phyloP scores from a whole-genome alignment of 2,329 filamentous ascomycete species.

The Fusarium sp. region DNA sequence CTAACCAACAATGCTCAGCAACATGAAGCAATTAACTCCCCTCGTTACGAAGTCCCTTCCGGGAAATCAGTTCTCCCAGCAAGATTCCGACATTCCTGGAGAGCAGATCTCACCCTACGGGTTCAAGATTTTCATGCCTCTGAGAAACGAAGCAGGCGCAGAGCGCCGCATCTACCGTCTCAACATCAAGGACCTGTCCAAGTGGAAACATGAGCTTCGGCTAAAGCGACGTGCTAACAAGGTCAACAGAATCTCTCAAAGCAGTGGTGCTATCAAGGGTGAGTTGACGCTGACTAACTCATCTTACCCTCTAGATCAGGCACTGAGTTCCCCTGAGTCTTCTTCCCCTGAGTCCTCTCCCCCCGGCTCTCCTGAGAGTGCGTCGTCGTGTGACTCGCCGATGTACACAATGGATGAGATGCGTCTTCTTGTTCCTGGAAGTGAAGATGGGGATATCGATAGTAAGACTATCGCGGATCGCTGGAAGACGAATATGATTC shows the following conservation, averaged over 20 bases:
- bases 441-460: neutral
- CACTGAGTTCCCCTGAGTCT: neutral
- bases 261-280: neutral
- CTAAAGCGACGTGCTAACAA: neutral
- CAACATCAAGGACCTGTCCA: conserved; percentile 12
- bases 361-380: neutral
- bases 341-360: neutral
- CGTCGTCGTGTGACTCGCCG: neutral
- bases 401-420: conserved; percentile 1
- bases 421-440: neutral
- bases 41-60: neutral
- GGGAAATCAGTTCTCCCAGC: neutral
- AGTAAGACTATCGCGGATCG: conserved; percentile 5
- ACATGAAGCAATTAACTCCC: neutral
- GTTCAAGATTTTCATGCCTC: conserved; percentile 20
- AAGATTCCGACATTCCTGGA: neutral
- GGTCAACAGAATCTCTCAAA: neutral
- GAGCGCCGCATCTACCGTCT: conserved; percentile 4
- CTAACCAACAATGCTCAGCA: neutral
- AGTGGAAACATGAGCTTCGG: conserved; percentile 13
- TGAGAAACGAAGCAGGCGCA: neutral
- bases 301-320: neutral
- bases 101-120: neutral
- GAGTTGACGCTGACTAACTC: neutral
- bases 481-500: conserved; percentile 6